Evolutionary conservation across 768 basidiomycete genomes (phyloP), one percentile per base, ranked within the genome.

Genomic region (Dentipellis sp.): DNA sequence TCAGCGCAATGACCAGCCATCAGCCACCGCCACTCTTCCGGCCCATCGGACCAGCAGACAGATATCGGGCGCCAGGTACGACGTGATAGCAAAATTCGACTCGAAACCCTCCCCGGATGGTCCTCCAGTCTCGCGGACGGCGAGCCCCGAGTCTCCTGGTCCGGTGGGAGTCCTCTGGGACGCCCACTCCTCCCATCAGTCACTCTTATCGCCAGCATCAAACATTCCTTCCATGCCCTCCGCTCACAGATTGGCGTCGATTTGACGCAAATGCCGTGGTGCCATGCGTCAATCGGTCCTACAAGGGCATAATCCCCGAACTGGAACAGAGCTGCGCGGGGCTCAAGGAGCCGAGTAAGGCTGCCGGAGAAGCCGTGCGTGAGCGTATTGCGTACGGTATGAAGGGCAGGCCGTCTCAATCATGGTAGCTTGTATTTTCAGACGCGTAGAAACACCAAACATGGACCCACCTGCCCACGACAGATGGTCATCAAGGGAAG

Each of bases 141-240:
- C 29, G 29, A 29, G 29, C 29, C 29, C 29, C 29, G 29, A 29
- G 29, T 29, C 29, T 1, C 42, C 10, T 10, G 42, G 42, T 45
- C 42, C 42, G 42, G 61, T 53, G 40, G 56, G 53, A 49, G 49
- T 54, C 54, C 59, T 62, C 45, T 39, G 47, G 47, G 10, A 34
- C 35, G 17, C 35, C 36, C 36, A 53, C 55, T 55, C 53, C 66
- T 72, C 67, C 71, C 75, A 79, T 77, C 76, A 78, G 71, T 77
- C 75, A 75, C 73, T 69, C 70, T 76, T 77, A 77, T 77, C 78
- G 50, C 40, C 39, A 36, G 52, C 22, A 52, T 23, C 50, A 49
- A 60, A 58, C 38, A 52, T 57, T 53, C 42, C 42, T 45, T 45
- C 42, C 42, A 45, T 45, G 42, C 42, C 42, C 19, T 45, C n/a